These are phyloP conservation scores for Porcisia deanei DNA, from an alignment of 208 protist species.

Conservation along the genomic window DNA sequence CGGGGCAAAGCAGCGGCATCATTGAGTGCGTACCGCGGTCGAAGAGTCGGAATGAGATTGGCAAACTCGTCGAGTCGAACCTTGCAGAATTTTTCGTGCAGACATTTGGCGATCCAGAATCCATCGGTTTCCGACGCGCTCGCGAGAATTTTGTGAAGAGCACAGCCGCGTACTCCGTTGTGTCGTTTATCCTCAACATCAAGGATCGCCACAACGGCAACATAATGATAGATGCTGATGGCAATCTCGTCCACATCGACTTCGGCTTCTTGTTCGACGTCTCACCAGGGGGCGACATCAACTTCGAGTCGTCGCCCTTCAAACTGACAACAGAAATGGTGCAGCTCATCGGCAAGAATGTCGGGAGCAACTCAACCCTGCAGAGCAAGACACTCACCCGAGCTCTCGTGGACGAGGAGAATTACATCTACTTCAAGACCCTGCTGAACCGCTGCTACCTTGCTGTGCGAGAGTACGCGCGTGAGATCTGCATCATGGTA, in stretches of 20 bases:
- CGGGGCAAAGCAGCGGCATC: constrained; percentile 85
- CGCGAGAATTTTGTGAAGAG: constrained; percentile 93
- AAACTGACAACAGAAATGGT: constrained; percentile 93
- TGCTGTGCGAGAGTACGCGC: constrained; percentile 80
- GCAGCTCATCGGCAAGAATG: constrained; percentile 90
- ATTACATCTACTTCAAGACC: constrained; percentile 81
- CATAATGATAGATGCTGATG: constrained; percentile 92
- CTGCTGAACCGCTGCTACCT: constrained; percentile 84
- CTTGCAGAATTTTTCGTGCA: constrained; percentile 92
- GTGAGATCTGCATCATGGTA: constrained; percentile 79
- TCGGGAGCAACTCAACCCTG: constrained; percentile 54
- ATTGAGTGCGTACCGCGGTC: constrained; percentile 92
- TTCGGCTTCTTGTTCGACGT: constrained; percentile 97
- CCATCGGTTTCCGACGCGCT: constrained; percentile 78
- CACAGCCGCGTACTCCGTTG: constrained; percentile 92
- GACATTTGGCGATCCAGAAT: constrained; percentile 90
- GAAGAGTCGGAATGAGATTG: constrained; percentile 90
- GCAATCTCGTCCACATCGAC: constrained; percentile 97
- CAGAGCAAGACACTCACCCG: constrained; percentile 57
- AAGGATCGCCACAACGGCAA: constrained; percentile 97
- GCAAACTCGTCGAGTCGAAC: constrained; percentile 88
- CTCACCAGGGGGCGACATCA: constrained; percentile 95
- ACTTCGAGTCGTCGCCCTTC: constrained; percentile 94
- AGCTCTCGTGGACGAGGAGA: constrained; percentile 82
- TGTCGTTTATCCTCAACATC: constrained; percentile 95